Evolutionary conservation across 495 filamentous ascomycete species (phyloP), one percentile per base, ranked within the genome.

Genomic region (Letharia columbiana): DNA sequence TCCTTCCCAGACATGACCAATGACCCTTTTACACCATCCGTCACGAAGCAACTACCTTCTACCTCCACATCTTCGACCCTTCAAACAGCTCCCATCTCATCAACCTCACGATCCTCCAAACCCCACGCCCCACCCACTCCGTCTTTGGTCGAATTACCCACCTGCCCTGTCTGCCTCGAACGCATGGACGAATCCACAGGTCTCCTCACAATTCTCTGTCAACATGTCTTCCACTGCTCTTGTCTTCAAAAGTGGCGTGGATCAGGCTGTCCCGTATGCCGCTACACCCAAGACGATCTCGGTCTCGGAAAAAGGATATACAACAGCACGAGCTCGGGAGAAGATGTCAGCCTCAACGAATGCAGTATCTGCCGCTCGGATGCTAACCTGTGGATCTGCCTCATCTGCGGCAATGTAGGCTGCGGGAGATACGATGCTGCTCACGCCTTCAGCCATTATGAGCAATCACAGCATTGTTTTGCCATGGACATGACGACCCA

Each of bases 131-230:
- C 94, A 31, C 95, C 93, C 13, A 97, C 94, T 3, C 91, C 92
- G 1, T 85, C 89, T 23, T 81, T 98, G 15, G 80, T 96, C 66
- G 94, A 98, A 76, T 81, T 98, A 1, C 94, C 94, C 7, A 98
- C 95, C 4, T 98, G 94, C 68, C 91, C 95, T 2, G 95, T 98
- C 18, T 98, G 94, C 69, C 83, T 98, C 17, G 94, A 98, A 76
- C 88, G 94, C 44, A 98, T 98, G 94, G 94, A 98, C 70, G 92
- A 98, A 71, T 96, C 92, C 9, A 92, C 91, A 0, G 94, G 94
- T 7, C 79, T 98, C 5, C 84, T 98, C 70, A 98, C 94, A 1
- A 98, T 98, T 45, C 86, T 93, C 67, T 98, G 94, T 75, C 95
- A 98, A 71, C 94, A 98, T 69, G 92, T 98, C 63, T 98, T 98